phyloP scores from a whole-genome alignment of 768 basidiomycete species.

The Pleurotus eryngii region DNA sequence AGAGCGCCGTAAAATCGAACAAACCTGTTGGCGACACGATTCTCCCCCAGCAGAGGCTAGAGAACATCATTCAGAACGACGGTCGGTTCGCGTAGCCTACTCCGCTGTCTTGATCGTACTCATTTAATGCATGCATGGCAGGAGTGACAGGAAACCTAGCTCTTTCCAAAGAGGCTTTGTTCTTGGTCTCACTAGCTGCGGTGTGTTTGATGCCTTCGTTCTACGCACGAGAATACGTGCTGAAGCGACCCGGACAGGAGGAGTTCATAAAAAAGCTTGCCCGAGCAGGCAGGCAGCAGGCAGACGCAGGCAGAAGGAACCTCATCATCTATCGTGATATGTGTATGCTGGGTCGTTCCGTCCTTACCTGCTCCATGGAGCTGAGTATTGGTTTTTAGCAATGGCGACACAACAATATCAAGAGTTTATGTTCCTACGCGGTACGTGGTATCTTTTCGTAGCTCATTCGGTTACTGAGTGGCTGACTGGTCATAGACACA shows the following conservation, averaged over 20 bases:
- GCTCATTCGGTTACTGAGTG: constrained; percentile 7
- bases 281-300: constrained; percentile 66
- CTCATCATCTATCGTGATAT: constrained; percentile 70
- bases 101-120: background rate
- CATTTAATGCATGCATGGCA: constrained; percentile 19
- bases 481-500: constrained; percentile 42
- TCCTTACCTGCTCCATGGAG: background rate
- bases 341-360: constrained; percentile 46
- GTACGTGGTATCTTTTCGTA: constrained; percentile 26
- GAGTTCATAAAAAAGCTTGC: constrained; percentile 80
- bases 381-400: constrained; percentile 32
- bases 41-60: constrained; percentile 62
- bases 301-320: constrained; percentile 53
- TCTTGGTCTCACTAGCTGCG: constrained; percentile 72
- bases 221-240: background rate
- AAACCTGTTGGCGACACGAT: constrained; percentile 39
- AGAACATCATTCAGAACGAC: constrained; percentile 78
- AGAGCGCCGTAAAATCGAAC: constrained; percentile 21
- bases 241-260: constrained; percentile 47
- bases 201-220: constrained; percentile 34
- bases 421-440: constrained; percentile 72
- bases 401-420: constrained; percentile 56
- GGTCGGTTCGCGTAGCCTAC: constrained; percentile 37
- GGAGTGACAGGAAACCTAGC: constrained; percentile 60
- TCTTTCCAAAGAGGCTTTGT: constrained; percentile 73